A percentile compares a stretch with the other conserved stretches of the same genome.
These are phyloP conservation scores for Cardiospermum halicacabum DNA, from an alignment of 345 rosid species.

Conservation along the genomic window DNA sequence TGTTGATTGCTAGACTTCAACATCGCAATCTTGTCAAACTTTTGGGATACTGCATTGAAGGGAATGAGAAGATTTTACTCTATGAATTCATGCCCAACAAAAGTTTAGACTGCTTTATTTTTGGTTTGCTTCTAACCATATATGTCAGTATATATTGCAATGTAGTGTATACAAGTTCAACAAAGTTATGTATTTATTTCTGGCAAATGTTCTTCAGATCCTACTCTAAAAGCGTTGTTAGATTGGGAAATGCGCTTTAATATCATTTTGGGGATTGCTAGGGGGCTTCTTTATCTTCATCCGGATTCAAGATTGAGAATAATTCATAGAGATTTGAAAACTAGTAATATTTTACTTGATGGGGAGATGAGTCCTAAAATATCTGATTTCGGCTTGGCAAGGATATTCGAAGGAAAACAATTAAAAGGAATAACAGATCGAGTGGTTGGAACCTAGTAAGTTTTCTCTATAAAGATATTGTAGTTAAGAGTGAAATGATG, in stretches of 20 bases:
- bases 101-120: constrained; percentile 55
- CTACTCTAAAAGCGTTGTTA: constrained; percentile 21
- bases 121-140: constrained; percentile 35
- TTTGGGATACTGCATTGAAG: constrained; percentile 43
- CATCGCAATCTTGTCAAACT: constrained; percentile 55
- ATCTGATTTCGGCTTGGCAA: constrained; percentile 69
- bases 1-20: constrained; percentile 52
- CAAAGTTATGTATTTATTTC: not conserved
- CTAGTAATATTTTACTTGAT: constrained; percentile 58
- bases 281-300: constrained; percentile 69
- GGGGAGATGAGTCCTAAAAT: constrained; percentile 69
- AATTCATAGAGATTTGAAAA: constrained; percentile 64
- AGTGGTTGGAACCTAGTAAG: constrained; percentile 76
- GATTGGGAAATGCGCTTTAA: constrained; percentile 46
- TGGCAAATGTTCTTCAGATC: constrained; percentile 27
- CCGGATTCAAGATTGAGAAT: constrained; percentile 68
- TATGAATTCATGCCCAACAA: constrained; percentile 60
- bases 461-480: not conserved
- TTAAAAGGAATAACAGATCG: constrained; percentile 47
- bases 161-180: not conserved
- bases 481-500: too few species aligned
- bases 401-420: constrained; percentile 51
- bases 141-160: not conserved
- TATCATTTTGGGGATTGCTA: constrained; percentile 61
- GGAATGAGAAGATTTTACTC: constrained; percentile 43